Percentiles rank a stretch among this genome's conserved stretches.
Evolutionary conservation across 116 monocot species (phyloP).

Genomic region (Papilionanthe hybrid): DNA sequence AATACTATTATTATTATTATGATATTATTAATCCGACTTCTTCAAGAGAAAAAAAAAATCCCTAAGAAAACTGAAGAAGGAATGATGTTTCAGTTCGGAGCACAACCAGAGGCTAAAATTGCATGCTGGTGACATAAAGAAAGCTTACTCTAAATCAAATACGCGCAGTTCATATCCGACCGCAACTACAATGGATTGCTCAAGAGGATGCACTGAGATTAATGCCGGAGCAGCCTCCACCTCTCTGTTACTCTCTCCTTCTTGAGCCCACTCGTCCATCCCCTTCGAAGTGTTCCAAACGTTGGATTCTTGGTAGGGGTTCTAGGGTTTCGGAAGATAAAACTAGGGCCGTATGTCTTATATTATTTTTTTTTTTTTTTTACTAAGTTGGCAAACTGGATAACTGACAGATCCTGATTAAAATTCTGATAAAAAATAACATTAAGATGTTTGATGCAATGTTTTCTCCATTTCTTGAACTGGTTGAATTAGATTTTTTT

Average conservation of each 20-base stretch:
- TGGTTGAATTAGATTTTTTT: no score
- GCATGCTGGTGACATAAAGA: background rate
- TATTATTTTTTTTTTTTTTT: no score
- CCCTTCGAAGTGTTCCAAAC: background rate
- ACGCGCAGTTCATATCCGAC: constrained; percentile 76
- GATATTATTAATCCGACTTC: no score
- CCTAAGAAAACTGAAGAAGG: background rate
- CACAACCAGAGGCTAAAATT: background rate
- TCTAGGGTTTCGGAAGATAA: background rate
- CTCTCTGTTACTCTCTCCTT: constrained; percentile 30
- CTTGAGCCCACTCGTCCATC: constrained; percentile 25
- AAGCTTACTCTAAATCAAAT: constrained; percentile 67
- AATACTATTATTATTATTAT: no score
- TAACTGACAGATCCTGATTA: no score
- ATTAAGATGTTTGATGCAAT: no score
- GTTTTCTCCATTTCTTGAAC: no score
- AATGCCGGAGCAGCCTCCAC: constrained; percentile 69
- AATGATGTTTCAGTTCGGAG: background rate
- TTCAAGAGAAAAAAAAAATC: background rate
- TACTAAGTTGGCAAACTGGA: no score
- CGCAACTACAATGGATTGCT: constrained; percentile 59
- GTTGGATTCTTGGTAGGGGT: background rate
- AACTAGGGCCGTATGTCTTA: no score
- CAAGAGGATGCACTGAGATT: constrained; percentile 66
- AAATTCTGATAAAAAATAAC: no score